Conservation (phyloP, 2,329 filamentous ascomycete genomes). For the Fusarium pseudocircinatum region DNA sequence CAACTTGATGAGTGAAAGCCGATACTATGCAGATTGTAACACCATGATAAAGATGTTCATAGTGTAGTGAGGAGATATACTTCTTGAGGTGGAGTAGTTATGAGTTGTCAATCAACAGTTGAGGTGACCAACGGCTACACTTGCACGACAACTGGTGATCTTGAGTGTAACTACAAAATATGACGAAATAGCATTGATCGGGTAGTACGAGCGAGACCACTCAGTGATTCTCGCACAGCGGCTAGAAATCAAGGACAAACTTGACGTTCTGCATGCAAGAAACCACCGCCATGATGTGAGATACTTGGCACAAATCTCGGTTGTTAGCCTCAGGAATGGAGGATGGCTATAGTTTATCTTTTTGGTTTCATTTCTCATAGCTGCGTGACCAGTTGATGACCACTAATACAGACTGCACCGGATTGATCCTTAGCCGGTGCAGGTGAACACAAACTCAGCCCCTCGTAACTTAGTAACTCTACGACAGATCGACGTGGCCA, state of each 20-base stretch:
- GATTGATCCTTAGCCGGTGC: slow-evolving; percentile 3
- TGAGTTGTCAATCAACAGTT: background rate
- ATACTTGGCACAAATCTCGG: background rate
- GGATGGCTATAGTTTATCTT: background rate
- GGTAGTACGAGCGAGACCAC: background rate
- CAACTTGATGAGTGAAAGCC: background rate
- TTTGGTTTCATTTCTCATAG: background rate
- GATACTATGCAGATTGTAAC: background rate
- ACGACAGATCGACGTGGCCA: slow-evolving; percentile 18
- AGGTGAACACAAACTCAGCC: slow-evolving; percentile 10
- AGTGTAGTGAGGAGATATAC: background rate
- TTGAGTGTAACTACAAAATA: background rate
- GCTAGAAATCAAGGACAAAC: background rate
- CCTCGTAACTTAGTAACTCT: slow-evolving; percentile 2
- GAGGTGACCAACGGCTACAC: background rate
- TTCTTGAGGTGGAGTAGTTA: background rate
- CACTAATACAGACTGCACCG: background rate
- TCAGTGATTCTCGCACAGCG: background rate
- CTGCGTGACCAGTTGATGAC: background rate
- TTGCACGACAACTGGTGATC: background rate
- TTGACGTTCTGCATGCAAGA: background rate
- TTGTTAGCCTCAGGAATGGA: slow-evolving; percentile 13
- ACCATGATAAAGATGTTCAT: background rate
- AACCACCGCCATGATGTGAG: background rate
- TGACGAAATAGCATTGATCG: background rate